Base-by-base conservation (phyloP, 371 early-diverging fungal species). In the Apophysomyces ossiformis region DNA sequence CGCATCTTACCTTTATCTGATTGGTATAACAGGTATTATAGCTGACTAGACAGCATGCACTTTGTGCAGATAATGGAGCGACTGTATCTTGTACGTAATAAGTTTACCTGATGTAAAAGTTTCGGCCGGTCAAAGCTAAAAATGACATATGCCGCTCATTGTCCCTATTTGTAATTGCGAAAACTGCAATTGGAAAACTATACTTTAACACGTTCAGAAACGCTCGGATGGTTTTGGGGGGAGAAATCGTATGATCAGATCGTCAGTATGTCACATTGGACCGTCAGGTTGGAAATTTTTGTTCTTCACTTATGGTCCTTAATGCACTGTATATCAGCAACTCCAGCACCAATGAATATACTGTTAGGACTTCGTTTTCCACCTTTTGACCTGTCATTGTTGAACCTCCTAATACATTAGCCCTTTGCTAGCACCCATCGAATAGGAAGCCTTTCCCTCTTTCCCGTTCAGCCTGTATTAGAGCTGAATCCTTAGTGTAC, bases 231-330 rank as follows among this genome's bases (percentile, higher is more conserved):
- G 16, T n/a, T 50, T 26, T 26, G 32, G 32, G 54, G 54, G 54
- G 54, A 26, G 11, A 50, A 11, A 26, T 50, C 54, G 54, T 50
- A 50, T 50, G 54, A 50, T 26, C 21, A 26, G 54, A 50, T 50
- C 54, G 54, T 50, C 54, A 50, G 54, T 16, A 50, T 50, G 54
- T 50, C 54, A 50, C 54, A 32, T 26, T 26, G 21, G 21, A 9
- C 54, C 54, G 54, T 50, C 54, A 50, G 54, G 54, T 50, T 50
- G 54, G 35, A 50, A 50, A 50, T 50, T 18, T 50, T 7, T 16
- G 35, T 50, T 21, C 54, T 50, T 50, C 21, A 50, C 54, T 21
- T 50, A 50, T 50, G 54, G 21, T 50, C 21, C 16, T 50, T 50
- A 26, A 9, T 50, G 54, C 54, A 50, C 7, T 50, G 54, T 18